These are phyloP conservation scores for Debaryomyces sp. DNA, from an alignment of 1,139 yeast species.

Conservation along the genomic window DNA sequence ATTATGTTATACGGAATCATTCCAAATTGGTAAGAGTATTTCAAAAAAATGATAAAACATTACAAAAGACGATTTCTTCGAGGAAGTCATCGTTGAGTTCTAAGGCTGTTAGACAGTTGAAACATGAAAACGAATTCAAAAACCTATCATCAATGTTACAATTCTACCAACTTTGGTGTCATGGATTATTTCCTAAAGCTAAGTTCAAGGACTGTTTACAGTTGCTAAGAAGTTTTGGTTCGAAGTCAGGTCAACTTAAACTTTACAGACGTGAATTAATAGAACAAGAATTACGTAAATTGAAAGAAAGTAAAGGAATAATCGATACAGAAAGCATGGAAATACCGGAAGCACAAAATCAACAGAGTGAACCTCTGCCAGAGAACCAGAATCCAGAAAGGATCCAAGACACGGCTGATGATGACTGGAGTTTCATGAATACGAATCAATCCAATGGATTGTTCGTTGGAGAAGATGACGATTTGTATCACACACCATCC, in stretches of 20 bases:
- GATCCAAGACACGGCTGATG: slow-evolving; percentile 21
- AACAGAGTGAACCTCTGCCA: neutral
- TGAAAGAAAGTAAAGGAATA: slow-evolving; percentile 37
- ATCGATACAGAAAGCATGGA: slow-evolving; percentile 17
- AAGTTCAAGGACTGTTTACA: slow-evolving; percentile 63
- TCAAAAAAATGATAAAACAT: slow-evolving; percentile 31
- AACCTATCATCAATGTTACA: slow-evolving; percentile 53
- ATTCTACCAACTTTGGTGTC: slow-evolving; percentile 86
- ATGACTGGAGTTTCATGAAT: slow-evolving; percentile 40
- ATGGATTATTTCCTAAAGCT: slow-evolving; percentile 76
- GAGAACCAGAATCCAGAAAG: slow-evolving; percentile 13
- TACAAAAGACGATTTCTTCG: slow-evolving; percentile 19
- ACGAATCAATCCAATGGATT: slow-evolving; percentile 23
- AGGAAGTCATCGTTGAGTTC: slow-evolving; percentile 7
- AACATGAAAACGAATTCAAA: slow-evolving; percentile 42
- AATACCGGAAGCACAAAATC: slow-evolving; percentile 1
- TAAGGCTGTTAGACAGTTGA: slow-evolving; percentile 20
- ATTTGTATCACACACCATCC: slow-evolving; percentile 7
- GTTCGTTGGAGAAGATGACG: slow-evolving; percentile 34
- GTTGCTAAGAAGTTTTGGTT: slow-evolving; percentile 36
- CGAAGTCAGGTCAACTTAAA: slow-evolving; percentile 35
- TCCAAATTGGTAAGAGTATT: slow-evolving; percentile 33
- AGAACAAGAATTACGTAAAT: slow-evolving; percentile 36
- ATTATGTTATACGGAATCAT: slow-evolving; percentile 45
- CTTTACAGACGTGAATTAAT: slow-evolving; percentile 41